Evolutionary conservation across 345 rosid species (phyloP).

Genomic region (Schrenkiella parvula): DNA sequence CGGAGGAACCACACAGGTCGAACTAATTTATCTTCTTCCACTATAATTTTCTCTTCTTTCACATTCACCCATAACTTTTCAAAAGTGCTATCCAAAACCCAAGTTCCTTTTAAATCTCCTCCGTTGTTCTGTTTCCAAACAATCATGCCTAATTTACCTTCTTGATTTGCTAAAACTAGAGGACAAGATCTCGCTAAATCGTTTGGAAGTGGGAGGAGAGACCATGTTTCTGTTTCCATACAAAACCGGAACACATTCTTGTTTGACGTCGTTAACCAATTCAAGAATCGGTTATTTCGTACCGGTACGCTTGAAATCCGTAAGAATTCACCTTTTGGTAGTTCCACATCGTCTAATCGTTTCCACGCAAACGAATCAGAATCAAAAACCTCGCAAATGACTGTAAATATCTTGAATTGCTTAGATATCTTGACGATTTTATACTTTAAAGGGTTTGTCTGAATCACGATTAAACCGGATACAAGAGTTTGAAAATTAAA

Average conservation of each 20-base stretch:
- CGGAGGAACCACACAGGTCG: not conserved
- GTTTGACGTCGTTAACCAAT: not conserved
- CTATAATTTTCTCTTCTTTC: not conserved
- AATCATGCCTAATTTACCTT: not conserved
- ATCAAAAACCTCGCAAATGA: not conserved
- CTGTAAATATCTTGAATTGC: not conserved
- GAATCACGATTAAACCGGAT: not conserved
- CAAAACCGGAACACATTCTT: not conserved
- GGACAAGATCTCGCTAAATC: not conserved
- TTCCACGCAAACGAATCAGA: not conserved
- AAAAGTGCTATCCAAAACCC: not conserved
- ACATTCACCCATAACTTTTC: not conserved
- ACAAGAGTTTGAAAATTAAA: not conserved
- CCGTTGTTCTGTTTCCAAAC: not conserved
- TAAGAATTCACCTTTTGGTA: not conserved
- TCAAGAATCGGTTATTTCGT: not conserved
- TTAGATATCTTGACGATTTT: not conserved
- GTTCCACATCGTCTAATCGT: not conserved
- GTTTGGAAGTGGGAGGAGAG: not conserved
- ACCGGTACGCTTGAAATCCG: not conserved
- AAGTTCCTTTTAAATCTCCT: not conserved
- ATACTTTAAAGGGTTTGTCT: not conserved
- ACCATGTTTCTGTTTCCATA: not conserved
- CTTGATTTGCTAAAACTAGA: not conserved
- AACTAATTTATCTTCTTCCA: not conserved